Percentiles rank a stretch among this genome's conserved stretches.
Evolutionary conservation across 2,329 filamentous ascomycete genomes (phyloP).

Genomic region (Colletotrichum acutatum): DNA sequence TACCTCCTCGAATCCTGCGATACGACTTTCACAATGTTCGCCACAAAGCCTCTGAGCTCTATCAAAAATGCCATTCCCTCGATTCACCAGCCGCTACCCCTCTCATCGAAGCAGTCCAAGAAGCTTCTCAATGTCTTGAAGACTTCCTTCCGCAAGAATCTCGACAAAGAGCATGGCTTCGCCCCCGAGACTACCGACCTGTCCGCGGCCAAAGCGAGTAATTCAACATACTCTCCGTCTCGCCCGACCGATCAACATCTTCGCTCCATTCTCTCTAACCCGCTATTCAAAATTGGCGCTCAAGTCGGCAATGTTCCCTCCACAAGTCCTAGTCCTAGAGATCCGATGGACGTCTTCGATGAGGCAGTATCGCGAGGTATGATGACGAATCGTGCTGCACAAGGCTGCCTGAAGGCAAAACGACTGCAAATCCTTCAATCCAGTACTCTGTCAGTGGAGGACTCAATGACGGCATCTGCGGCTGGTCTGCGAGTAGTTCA

Average conservation of each 20-base stretch:
- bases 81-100: conserved; percentile 63
- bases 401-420: conserved; percentile 64
- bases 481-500: conserved; percentile 60
- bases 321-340: conserved; percentile 43
- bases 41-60: conserved; percentile 49
- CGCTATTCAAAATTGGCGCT: conserved; percentile 58
- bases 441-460: conserved; percentile 44
- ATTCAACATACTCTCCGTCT: conserved; percentile 17
- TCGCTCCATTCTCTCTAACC: conserved; percentile 67
- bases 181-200: conserved; percentile 43
- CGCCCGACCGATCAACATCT: conserved; percentile 62
- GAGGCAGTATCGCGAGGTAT: conserved; percentile 65
- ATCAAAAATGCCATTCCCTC: conserved; percentile 54
- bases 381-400: conserved; percentile 65
- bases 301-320: conserved; percentile 32
- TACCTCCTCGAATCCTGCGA: neutral
- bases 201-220: conserved; percentile 26
- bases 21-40: conserved; percentile 42
- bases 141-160: conserved; percentile 65
- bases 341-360: conserved; percentile 67
- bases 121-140: conserved; percentile 67
- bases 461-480: conserved; percentile 53
- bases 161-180: conserved; percentile 68
- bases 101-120: conserved; percentile 62
- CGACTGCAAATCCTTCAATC: conserved; percentile 51